Evolutionary conservation across 2,329 filamentous ascomycete species (phyloP), one percentile per base, ranked within the genome.

Genomic region (Hymenoscyphus salicellus): DNA sequence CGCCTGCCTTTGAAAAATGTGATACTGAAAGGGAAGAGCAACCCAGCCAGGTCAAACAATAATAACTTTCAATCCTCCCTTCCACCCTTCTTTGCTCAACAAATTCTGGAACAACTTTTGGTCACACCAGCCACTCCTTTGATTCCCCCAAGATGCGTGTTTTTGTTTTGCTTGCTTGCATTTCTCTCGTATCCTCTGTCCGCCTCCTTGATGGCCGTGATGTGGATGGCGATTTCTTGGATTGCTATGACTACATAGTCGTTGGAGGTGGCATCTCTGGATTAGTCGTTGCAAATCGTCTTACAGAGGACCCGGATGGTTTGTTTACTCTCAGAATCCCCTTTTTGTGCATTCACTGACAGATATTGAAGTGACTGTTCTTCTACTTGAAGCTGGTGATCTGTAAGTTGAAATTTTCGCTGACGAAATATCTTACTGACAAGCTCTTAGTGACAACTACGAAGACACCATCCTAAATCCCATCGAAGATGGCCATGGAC

Each of bases 221-320:
- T 67, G 8, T 71, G 2, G 63, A 70, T 57, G 64, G 64, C 32
- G 56, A 66, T n/a, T 68, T 72, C 33, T 43, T 72, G 17, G 64
- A 65, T 41, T 72, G 71, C 61, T 78, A 79, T 60, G 75, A 78
- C 63, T 79, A 77, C 60, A 71, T 82, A 17, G 73, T 83, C 49
- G 74, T 81, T 30, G 81, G 81, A 3, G 81, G 81, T 20, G 81
- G 81, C 4, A 75, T 78, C 32, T 79, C 79, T 38, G 80, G 81
- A 28, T 75, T 83, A 11, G 77, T 79, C 1, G 72, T 83, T 32
- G 79, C 79, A 28, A 77, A 77, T 28, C 72, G 79, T 3, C 72
- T 83, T 55, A 77, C 77, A 20, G 79, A 81, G 68, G 73, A 72
- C 58, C 68, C 71, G 2, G 61, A 61, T 61, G 66, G 70, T 67